Evolutionary conservation across 257 asterid species (phyloP), one percentile per base, ranked within the genome.

Genomic region (Rhazya stricta): DNA sequence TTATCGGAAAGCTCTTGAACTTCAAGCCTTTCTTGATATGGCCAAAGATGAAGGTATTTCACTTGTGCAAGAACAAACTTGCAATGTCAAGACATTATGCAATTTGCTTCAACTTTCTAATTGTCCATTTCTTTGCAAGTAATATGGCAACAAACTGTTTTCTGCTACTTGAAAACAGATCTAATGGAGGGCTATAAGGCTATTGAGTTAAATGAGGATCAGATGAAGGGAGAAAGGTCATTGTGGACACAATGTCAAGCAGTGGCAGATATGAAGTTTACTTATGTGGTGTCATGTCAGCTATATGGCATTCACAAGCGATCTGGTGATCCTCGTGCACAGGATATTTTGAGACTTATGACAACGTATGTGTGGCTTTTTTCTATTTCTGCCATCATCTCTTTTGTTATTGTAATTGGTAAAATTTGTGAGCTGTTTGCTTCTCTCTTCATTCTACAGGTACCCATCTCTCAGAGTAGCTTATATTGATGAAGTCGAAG

Each of bases 1-100:
- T 78, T 95, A 95, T 78, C 97, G 99, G 76, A 92, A 84, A 88
- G 99, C 99, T 77, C 86, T 95, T 18, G 98, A 92, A 79, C 99
- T 95, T 80, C 99, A 95, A 83, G 94, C 98, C 45, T 95, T 95
- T 86, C 98, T 92, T 77, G 99, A 95, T 86, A 95, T 95, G 99
- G 99, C 99, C 80, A 86, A 91, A 87, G 91, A 95, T 87, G 99
- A 92, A 69, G 99, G 99, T 95, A 89, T 51, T 74, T 23, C 34
- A 69, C 80, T 74, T 73, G 54, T 34, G 48, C n/a, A 67, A 45
- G 51, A 36, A 48, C 48, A 76, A 69, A 58, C 58, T 41, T 74
- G 61, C 70, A 72, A 21, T 46, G 21, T 67, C 18, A 19, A 18
- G 23, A 10, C 36, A 25, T 51, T 51, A 58, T n/a, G 60, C 27